These are phyloP conservation scores for Phialocephala subalpina DNA, from an alignment of 2,329 filamentous ascomycete genomes.

Conservation along the genomic window DNA sequence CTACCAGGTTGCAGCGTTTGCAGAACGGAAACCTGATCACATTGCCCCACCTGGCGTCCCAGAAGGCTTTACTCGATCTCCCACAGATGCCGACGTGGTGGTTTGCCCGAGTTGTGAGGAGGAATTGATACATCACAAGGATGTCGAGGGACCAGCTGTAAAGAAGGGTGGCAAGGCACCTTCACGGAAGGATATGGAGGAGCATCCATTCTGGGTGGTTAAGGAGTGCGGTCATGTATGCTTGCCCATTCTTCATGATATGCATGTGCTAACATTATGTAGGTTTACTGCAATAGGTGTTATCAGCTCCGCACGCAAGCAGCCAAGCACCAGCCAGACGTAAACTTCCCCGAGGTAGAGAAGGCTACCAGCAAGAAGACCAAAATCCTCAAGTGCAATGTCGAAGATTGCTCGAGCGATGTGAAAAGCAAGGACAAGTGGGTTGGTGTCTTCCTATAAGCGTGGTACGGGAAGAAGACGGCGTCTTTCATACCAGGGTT, in stretches of 20 bases:
- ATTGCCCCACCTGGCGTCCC: slow-evolving; percentile 59
- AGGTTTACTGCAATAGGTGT: slow-evolving; percentile 71
- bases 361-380: slow-evolving; percentile 48
- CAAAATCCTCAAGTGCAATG: slow-evolving; percentile 55
- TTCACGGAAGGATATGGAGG: slow-evolving; percentile 59
- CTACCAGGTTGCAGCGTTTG: slow-evolving; percentile 37
- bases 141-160: slow-evolving; percentile 44
- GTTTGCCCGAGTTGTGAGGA: slow-evolving; percentile 88
- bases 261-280: slow-evolving; percentile 33
- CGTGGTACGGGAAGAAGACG: background rate
- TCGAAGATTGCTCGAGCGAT: slow-evolving; percentile 63
- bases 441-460: slow-evolving; percentile 63
- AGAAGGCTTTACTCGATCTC: slow-evolving; percentile 83
- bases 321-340: slow-evolving; percentile 42
- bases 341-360: slow-evolving; percentile 40
- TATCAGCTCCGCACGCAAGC: slow-evolving; percentile 61
- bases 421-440: slow-evolving; percentile 63
- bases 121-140: slow-evolving; percentile 77
- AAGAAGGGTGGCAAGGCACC: slow-evolving; percentile 55
- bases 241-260: slow-evolving; percentile 29
- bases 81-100: slow-evolving; percentile 74
- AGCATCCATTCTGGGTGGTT: slow-evolving; percentile 91
- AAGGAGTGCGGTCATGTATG: slow-evolving; percentile 92
- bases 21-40: slow-evolving; percentile 40
- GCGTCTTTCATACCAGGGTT: slow-evolving; percentile 6